phyloP scores from a whole-genome alignment of 768 basidiomycete species.

The Tricholoma matsutake region DNA sequence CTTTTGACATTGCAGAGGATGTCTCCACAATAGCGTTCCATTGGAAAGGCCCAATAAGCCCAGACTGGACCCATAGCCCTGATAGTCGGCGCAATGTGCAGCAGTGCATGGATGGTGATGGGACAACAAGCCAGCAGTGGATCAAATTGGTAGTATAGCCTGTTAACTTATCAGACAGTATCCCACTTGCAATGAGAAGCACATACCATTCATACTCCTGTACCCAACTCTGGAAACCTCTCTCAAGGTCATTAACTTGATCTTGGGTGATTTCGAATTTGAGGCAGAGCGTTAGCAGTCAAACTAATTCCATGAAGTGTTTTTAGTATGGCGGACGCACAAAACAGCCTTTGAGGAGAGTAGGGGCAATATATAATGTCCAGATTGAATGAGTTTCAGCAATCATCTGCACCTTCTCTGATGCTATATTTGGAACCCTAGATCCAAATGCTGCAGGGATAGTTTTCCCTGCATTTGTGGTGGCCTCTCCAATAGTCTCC shows the following conservation, averaged over 20 bases:
- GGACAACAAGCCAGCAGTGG: slow-evolving; percentile 26
- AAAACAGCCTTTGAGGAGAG: neutral
- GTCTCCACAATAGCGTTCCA: slow-evolving; percentile 35
- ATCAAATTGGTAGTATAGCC: slow-evolving; percentile 30
- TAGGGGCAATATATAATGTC: no score
- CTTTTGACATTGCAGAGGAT: slow-evolving; percentile 26
- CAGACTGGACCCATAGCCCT: no score
- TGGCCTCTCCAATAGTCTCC: no score
- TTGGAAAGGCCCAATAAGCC: slow-evolving; percentile 38
- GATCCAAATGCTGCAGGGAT: no score
- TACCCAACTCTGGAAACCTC: slow-evolving; percentile 38
- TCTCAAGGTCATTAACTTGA: no score
- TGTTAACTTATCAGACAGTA: slow-evolving; percentile 7
- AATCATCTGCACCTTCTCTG: no score
- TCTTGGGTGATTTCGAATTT: slow-evolving; percentile 23
- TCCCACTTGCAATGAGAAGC: neutral
- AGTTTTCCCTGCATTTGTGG: no score
- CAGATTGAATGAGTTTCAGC: neutral
- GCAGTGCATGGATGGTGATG: neutral
- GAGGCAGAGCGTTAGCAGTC: slow-evolving; percentile 15
- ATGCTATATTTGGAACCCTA: neutral
- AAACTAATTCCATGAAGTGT: slow-evolving; percentile 3
- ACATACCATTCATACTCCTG: slow-evolving; percentile 35
- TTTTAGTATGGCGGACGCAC: slow-evolving; percentile 29
- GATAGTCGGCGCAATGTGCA: neutral